A percentile compares a stretch with the other conserved stretches of the same genome.
Evolutionary conservation across 768 basidiomycete genomes (phyloP).

Genomic region (Lentinula aciculospora): DNA sequence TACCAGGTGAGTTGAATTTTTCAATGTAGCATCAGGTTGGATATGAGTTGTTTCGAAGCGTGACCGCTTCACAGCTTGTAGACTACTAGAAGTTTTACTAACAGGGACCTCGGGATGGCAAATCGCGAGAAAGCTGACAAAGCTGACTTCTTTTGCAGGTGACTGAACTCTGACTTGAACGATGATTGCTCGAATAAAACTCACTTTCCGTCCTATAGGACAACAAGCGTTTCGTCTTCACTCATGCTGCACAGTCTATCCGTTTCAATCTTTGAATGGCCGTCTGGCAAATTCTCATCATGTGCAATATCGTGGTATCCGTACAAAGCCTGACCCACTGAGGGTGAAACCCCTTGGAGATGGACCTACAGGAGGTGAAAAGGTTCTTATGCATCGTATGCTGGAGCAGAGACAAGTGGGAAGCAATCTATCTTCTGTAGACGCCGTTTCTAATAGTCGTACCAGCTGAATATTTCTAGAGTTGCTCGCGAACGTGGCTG

Average conservation of each 20-base stretch:
- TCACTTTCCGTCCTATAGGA: not conserved
- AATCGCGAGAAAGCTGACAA: too few relatives aligned
- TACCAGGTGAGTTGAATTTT: too few relatives aligned
- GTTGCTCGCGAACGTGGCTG: not conserved
- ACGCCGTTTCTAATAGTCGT: too few relatives aligned
- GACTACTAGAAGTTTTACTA: too few relatives aligned
- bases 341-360: not conserved
- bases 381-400: not conserved
- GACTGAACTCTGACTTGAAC: too few relatives aligned
- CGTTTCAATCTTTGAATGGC: not conserved
- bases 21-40: too few relatives aligned
- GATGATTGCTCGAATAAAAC: not conserved
- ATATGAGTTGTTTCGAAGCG: too few relatives aligned
- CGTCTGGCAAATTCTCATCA: not conserved
- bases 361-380: not conserved
- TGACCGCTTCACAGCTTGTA: too few relatives aligned
- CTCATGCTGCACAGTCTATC: not conserved
- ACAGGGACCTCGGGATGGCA: too few relatives aligned
- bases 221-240: not conserved
- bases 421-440: not conserved
- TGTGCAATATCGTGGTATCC: not conserved
- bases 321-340: not conserved
- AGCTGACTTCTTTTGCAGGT: too few relatives aligned
- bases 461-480: not conserved
- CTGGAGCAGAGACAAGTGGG: conserved; percentile 2